A percentile compares a stretch with the other conserved stretches of the same genome.
Conservation (phyloP, 352 stramenopile genomes). For the Pythium utonaiense region DNA sequence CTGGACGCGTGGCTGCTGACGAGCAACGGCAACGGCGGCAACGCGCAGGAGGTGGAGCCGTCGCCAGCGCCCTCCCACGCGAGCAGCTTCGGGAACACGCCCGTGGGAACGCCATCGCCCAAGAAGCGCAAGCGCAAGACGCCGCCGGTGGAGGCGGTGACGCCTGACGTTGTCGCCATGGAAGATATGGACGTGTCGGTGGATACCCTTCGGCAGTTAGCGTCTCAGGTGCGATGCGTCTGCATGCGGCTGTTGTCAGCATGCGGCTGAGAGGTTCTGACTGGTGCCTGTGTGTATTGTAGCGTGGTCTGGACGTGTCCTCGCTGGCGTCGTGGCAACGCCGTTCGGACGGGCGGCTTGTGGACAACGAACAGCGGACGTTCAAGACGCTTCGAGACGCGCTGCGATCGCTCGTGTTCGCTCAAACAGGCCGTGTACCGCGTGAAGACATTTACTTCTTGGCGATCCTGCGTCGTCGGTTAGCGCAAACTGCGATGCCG, state of each 20-base stretch:
- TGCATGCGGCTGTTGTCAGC: not conserved
- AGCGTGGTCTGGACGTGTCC: slow-evolving; percentile 36
- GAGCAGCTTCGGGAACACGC: slow-evolving; percentile 9
- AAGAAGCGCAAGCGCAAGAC: slow-evolving; percentile 18
- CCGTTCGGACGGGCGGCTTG: slow-evolving; percentile 38
- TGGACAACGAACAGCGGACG: slow-evolving; percentile 35
- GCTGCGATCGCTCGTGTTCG: slow-evolving; percentile 36
- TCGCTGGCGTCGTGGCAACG: slow-evolving; percentile 34
- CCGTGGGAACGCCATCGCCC: slow-evolving; percentile 11
- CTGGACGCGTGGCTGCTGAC: slow-evolving; percentile 14
- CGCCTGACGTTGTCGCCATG: not conserved
- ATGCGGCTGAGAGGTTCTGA: not conserved
- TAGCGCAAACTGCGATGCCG: slow-evolving; percentile 52
- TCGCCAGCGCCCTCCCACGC: slow-evolving; percentile 6
- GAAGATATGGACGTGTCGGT: slow-evolving; percentile 18
- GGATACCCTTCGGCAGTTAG: slow-evolving; percentile 10
- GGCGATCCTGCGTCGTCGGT: slow-evolving; percentile 48
- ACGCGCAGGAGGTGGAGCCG: slow-evolving; percentile 1
- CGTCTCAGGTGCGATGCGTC: slow-evolving; percentile 7
- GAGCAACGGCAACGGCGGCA: not conserved
- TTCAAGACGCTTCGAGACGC: slow-evolving; percentile 51
- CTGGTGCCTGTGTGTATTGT: not conserved
- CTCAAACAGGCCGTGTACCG: slow-evolving; percentile 34
- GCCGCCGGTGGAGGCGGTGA: not conserved
- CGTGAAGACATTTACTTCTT: slow-evolving; percentile 74